These are phyloP conservation scores for Zygosaccharomyces sapae DNA, from an alignment of 1,139 yeast genomes.

Conservation along the genomic window DNA sequence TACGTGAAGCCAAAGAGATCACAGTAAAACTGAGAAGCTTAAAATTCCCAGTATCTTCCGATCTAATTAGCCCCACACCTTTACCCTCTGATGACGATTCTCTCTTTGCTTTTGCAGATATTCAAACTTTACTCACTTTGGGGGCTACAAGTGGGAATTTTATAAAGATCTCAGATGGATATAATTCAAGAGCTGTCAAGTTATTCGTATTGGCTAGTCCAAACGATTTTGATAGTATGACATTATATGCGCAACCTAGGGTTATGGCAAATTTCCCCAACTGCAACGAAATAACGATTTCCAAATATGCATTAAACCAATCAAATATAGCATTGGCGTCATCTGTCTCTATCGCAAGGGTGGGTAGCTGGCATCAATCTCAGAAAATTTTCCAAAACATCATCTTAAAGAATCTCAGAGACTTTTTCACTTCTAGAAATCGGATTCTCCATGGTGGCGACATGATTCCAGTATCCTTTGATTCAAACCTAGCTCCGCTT, in stretches of 20 bases:
- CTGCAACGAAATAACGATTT: slow-evolving; percentile 18
- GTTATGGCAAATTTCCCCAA: slow-evolving; percentile 21
- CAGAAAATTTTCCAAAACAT: slow-evolving; percentile 69
- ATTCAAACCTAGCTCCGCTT: slow-evolving; percentile 45
- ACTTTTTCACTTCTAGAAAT: slow-evolving; percentile 53
- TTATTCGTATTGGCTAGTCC: slow-evolving; percentile 28
- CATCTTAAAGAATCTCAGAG: slow-evolving; percentile 59
- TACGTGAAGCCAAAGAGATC: neutral
- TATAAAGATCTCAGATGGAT: slow-evolving; percentile 13
- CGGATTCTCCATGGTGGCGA: slow-evolving; percentile 63
- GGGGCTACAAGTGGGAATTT: slow-evolving; percentile 29
- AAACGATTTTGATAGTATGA: slow-evolving; percentile 15
- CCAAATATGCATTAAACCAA: slow-evolving; percentile 37
- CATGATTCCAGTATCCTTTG: slow-evolving; percentile 72
- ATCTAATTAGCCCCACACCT: slow-evolving; percentile 16
- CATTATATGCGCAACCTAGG: slow-evolving; percentile 28
- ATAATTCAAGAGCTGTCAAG: slow-evolving; percentile 16
- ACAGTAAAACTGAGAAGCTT: slow-evolving; percentile 13
- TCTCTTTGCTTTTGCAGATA: slow-evolving; percentile 26
- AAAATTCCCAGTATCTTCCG: slow-evolving; percentile 15
- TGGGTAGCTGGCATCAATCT: slow-evolving; percentile 43
- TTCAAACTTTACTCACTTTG: slow-evolving; percentile 17
- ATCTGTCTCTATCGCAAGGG: slow-evolving; percentile 27
- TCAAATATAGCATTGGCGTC: slow-evolving; percentile 38
- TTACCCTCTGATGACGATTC: slow-evolving; percentile 25